These are phyloP conservation scores for Wallacemonas sp. DNA, from an alignment of 208 protist genomes.

Conservation along the genomic window DNA sequence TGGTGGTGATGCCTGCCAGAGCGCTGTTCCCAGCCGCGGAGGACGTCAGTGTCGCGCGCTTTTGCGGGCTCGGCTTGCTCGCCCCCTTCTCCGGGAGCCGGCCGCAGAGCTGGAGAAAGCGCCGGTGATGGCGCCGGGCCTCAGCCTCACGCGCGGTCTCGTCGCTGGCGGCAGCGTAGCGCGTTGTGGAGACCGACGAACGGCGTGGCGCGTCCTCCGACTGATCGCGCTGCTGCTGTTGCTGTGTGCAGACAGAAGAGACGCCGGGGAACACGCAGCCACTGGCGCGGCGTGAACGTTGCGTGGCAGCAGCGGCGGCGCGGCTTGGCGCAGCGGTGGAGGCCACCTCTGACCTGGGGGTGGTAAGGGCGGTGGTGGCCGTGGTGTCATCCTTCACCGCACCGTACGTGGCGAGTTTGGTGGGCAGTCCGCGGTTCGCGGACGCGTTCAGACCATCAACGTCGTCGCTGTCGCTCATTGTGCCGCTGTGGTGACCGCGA, in stretches of 20 bases:
- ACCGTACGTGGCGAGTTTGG: neutral
- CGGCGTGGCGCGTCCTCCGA: neutral
- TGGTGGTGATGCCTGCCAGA: neutral
- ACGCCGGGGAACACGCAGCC: neutral
- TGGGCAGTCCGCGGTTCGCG: neutral
- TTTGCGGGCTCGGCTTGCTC: neutral
- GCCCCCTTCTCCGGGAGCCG: neutral
- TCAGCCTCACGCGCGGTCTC: neutral
- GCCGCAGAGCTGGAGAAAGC: constrained; percentile 15
- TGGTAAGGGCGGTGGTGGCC: neutral
- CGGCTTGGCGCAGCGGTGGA: neutral
- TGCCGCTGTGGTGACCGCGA: too few species aligned
- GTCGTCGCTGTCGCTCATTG: too few species aligned
- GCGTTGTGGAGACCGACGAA: too few species aligned
- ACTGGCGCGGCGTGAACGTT: neutral
- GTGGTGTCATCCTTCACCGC: neutral
- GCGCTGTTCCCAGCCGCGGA: too few species aligned
- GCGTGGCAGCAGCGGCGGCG: neutral
- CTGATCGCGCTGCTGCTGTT: neutral
- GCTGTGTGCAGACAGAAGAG: neutral
- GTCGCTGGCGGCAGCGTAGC: neutral
- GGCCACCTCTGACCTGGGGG: neutral
- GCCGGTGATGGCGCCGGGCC: constrained; percentile 10
- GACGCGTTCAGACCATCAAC: neutral
- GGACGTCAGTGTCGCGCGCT: neutral